These are phyloP conservation scores for Candida mesenterica DNA, from an alignment of 1,139 yeast genomes.

Conservation along the genomic window DNA sequence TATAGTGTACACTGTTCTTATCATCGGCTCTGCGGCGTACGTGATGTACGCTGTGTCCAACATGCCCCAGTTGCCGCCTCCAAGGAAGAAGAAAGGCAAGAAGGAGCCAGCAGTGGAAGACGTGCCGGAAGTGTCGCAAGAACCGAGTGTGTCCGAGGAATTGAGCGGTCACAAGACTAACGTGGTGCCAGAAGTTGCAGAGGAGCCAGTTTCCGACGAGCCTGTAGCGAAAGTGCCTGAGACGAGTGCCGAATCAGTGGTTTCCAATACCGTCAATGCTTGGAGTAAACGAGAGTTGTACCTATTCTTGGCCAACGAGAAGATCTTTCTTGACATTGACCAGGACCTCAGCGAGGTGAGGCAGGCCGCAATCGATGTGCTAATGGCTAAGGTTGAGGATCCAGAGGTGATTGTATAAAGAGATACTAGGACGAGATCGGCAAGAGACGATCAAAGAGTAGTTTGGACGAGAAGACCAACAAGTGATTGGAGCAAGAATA, in stretches of 20 bases:
- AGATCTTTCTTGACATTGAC: constrained; percentile 20
- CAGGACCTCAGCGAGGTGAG: constrained; percentile 18
- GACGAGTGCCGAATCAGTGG: no score
- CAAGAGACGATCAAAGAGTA: no score
- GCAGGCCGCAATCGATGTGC: constrained; percentile 12
- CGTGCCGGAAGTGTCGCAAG: background rate
- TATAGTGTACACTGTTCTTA: constrained; percentile 33
- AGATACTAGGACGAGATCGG: no score
- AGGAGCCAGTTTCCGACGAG: background rate
- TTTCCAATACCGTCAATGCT: constrained; percentile 12
- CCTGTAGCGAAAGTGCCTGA: no score
- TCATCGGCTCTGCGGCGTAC: constrained; percentile 34
- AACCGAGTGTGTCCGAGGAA: no score
- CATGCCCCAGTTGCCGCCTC: constrained; percentile 22
- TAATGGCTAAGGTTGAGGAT: background rate
- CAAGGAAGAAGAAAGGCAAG: constrained; percentile 4
- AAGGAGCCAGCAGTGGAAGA: background rate
- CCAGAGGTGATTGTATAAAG: background rate
- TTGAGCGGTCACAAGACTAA: no score
- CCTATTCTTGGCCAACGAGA: constrained; percentile 16
- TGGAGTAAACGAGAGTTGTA: constrained; percentile 23
- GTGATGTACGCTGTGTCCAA: constrained; percentile 34
- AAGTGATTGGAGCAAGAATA: no score
- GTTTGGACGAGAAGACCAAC: no score
- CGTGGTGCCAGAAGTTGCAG: background rate